These are phyloP conservation scores for Coemansia sp. DNA, from an alignment of 192 early-diverging fungal species.

Conservation along the genomic window DNA sequence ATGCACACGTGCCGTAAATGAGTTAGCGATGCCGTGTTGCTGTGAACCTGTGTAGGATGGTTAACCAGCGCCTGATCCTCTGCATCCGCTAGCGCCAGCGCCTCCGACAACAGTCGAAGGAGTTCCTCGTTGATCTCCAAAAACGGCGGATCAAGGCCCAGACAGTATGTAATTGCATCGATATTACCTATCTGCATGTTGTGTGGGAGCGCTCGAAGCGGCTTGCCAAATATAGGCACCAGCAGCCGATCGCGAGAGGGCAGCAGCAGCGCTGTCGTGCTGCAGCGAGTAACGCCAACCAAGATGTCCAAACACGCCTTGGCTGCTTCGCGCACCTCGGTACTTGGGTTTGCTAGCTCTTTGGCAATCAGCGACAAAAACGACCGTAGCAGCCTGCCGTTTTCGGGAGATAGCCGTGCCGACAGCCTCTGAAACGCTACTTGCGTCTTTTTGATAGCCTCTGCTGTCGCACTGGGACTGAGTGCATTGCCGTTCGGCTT, in stretches of 20 bases:
- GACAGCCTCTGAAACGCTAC: slow-evolving; percentile 32
- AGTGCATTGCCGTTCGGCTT: neutral
- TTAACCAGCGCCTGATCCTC: slow-evolving; percentile 95
- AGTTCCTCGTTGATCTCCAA: slow-evolving; percentile 91
- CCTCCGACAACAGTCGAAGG: slow-evolving; percentile 83
- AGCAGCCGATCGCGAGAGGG: slow-evolving; percentile 84
- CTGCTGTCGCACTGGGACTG: neutral
- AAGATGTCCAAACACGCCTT: slow-evolving; percentile 79
- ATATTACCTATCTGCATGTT: slow-evolving; percentile 98
- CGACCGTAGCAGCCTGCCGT: slow-evolving; percentile 37
- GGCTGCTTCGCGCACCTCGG: slow-evolving; percentile 81
- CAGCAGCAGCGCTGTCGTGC: slow-evolving; percentile 79
- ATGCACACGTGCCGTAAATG: slow-evolving; percentile 96
- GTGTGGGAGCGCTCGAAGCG: slow-evolving; percentile 90
- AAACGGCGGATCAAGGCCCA: slow-evolving; percentile 82
- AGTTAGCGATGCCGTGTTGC: slow-evolving; percentile 74
- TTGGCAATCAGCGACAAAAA: slow-evolving; percentile 66
- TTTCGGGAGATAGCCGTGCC: slow-evolving; percentile 32
- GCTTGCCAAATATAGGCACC: slow-evolving; percentile 93
- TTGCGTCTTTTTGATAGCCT: slow-evolving; percentile 8
- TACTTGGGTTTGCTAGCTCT: slow-evolving; percentile 90
- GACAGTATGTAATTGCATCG: slow-evolving; percentile 96
- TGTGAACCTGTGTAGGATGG: slow-evolving; percentile 72
- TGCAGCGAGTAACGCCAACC: slow-evolving; percentile 71
- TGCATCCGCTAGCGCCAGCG: slow-evolving; percentile 88